Percentiles rank a stretch among this genome's conserved stretches.
phyloP scores from a whole-genome alignment of 108 stramenopile species.

The Schizochytrium sp. region DNA sequence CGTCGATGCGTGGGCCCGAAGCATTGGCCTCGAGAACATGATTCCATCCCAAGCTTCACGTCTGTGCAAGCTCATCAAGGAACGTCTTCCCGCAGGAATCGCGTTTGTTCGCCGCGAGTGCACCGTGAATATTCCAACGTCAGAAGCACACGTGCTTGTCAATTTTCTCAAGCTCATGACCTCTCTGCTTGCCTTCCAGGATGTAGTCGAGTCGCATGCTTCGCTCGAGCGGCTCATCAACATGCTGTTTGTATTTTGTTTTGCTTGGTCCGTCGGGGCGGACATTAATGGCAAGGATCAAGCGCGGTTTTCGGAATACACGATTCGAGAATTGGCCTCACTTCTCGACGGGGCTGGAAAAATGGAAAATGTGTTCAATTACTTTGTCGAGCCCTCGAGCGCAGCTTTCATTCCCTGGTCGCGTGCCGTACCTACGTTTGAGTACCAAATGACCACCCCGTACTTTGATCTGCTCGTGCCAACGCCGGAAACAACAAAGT shows the following conservation, averaged over 20 bases:
- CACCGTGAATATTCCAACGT: slow-evolving; percentile 26
- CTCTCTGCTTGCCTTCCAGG: slow-evolving; percentile 12
- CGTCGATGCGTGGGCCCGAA: slow-evolving; percentile 21
- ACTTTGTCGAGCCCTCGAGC: slow-evolving; percentile 27
- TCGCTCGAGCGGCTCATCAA: slow-evolving; percentile 27
- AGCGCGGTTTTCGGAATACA: slow-evolving; percentile 27
- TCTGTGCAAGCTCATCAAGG: slow-evolving; percentile 24
- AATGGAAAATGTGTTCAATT: slow-evolving; percentile 31
- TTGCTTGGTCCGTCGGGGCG: slow-evolving; percentile 42
- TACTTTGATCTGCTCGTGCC: slow-evolving; percentile 54
- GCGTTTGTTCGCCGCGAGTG: slow-evolving; percentile 28
- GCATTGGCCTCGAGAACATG: background rate
- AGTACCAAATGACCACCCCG: slow-evolving; percentile 27
- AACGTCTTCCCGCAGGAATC: slow-evolving; percentile 28
- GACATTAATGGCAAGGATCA: slow-evolving; percentile 37
- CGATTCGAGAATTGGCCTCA: background rate
- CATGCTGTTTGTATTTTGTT: slow-evolving; percentile 37
- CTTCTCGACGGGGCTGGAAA: background rate
- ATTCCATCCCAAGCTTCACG: slow-evolving; percentile 23
- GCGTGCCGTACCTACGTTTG: slow-evolving; percentile 29
- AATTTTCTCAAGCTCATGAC: slow-evolving; percentile 36
- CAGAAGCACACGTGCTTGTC: slow-evolving; percentile 29
- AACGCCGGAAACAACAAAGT: slow-evolving; percentile 45
- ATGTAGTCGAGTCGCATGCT: slow-evolving; percentile 23
- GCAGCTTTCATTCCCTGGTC: slow-evolving; percentile 34